phyloP scores from a whole-genome alignment of 331 rosid genomes.

The Stylosanthes scabra region DNA sequence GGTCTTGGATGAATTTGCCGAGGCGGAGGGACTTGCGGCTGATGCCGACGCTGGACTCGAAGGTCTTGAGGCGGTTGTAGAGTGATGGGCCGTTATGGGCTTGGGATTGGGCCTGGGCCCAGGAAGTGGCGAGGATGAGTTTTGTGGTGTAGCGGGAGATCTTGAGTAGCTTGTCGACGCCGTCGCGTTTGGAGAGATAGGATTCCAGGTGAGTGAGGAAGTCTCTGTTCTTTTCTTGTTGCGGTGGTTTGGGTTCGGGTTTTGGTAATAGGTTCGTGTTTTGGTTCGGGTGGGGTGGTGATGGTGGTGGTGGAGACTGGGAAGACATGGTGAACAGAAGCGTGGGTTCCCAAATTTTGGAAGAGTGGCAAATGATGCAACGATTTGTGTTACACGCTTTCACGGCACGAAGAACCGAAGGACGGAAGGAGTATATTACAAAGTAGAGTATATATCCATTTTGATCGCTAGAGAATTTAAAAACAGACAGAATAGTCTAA shows the following conservation, averaged over 20 bases:
- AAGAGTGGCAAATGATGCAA: no score
- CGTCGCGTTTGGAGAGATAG: conserved; percentile 85
- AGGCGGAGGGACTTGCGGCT: conserved; percentile 89
- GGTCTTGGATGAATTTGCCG: conserved; percentile 82
- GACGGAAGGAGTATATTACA: no score
- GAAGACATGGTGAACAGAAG: conserved; percentile 2
- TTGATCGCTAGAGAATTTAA: no score
- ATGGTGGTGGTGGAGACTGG: background rate
- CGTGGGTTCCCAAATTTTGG: no score
- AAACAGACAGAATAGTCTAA: no score
- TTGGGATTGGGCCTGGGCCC: conserved; percentile 16
- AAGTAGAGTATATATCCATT: no score
- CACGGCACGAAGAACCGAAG: no score
- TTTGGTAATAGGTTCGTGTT: conserved; percentile 1
- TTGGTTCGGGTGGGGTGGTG: background rate
- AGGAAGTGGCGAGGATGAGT: conserved; percentile 66
- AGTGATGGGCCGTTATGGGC: conserved; percentile 55
- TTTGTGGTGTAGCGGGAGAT: conserved; percentile 77
- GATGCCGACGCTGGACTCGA: conserved; percentile 86
- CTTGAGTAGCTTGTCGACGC: conserved; percentile 91
- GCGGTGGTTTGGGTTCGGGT: conserved; percentile 33
- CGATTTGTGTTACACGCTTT: no score
- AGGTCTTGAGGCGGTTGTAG: conserved; percentile 60
- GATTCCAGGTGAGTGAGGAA: conserved; percentile 67
- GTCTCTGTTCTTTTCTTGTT: conserved; percentile 41